Conservation (phyloP, 1,139 yeast genomes). For the Citeromyces hawaiiensis region DNA sequence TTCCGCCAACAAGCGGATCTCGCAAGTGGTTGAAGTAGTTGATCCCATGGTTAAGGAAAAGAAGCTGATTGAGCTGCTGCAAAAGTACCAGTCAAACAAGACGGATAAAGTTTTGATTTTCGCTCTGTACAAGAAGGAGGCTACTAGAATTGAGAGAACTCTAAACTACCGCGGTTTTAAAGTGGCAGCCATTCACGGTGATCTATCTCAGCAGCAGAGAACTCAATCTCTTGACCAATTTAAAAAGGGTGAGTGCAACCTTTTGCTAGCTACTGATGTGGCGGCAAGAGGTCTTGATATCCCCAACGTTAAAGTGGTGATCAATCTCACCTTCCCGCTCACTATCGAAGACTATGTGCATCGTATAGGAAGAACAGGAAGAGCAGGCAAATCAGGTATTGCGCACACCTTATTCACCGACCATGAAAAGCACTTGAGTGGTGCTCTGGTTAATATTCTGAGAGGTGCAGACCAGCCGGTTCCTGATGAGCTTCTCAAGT, state of each 20-base stretch:
- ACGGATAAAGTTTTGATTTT: constrained; percentile 79
- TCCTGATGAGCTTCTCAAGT: constrained; percentile 91
- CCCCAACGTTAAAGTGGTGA: constrained; percentile 93
- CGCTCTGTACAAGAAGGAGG: constrained; percentile 94
- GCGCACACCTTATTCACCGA: constrained; percentile 95
- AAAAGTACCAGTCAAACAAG: constrained; percentile 56
- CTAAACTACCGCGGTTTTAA: constrained; percentile 60
- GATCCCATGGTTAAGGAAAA: constrained; percentile 77
- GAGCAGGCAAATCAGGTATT: constrained; percentile 92
- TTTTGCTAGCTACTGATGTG: constrained; percentile 92
- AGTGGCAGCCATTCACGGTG: constrained; percentile 95
- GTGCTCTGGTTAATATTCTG: constrained; percentile 83
- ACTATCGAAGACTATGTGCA: constrained; percentile 98
- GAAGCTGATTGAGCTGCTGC: constrained; percentile 55
- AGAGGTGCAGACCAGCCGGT: constrained; percentile 92
- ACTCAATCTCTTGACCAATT: constrained; percentile 76
- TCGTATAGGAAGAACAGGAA: constrained; percentile 96
- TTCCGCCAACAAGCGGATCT: constrained; percentile 85
- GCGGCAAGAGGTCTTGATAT: constrained; percentile 98
- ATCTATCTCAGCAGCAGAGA: constrained; percentile 84
- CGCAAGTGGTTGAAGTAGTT: constrained; percentile 86
- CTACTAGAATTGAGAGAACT: constrained; percentile 74
- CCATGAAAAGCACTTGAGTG: constrained; percentile 92
- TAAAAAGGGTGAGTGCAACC: constrained; percentile 65
- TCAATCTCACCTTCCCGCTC: constrained; percentile 91